A percentile compares a stretch with the other conserved stretches of the same genome.
Conservation (phyloP, 805 yeast genomes). For the Wickerhamomyces chambardii region DNA sequence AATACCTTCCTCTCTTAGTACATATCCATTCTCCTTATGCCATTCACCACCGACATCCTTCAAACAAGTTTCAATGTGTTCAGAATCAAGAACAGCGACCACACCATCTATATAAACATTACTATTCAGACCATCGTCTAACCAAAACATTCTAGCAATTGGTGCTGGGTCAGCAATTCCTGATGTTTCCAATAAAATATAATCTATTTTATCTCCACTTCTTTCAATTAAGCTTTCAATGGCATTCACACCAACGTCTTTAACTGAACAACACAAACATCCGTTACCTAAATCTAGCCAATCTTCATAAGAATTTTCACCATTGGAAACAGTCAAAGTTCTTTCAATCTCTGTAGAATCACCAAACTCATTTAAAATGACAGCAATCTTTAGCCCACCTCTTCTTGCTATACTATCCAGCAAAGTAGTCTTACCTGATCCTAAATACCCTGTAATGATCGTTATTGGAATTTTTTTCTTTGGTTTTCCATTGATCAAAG, state of each 20-base stretch:
- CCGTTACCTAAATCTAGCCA: slow-evolving; percentile 98
- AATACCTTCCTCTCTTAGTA: slow-evolving; percentile 33
- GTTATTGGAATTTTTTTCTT: slow-evolving; percentile 72
- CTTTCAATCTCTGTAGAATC: slow-evolving; percentile 87
- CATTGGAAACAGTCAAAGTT: slow-evolving; percentile 59
- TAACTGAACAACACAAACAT: slow-evolving; percentile 92
- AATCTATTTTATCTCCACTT: slow-evolving; percentile 69
- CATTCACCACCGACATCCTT: slow-evolving; percentile 69
- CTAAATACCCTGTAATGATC: slow-evolving; percentile 89
- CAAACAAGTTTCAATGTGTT: slow-evolving; percentile 54
- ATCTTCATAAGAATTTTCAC: slow-evolving; percentile 59
- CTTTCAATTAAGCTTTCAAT: slow-evolving; percentile 78
- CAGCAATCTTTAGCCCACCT: slow-evolving; percentile 73
- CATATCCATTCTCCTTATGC: slow-evolving; percentile 38
- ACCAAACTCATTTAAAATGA: slow-evolving; percentile 88
- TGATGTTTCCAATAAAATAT: slow-evolving; percentile 88
- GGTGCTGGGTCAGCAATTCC: slow-evolving; percentile 99
- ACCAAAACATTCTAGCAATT: slow-evolving; percentile 95
- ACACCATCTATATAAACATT: slow-evolving; percentile 88
- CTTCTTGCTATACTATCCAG: slow-evolving; percentile 64
- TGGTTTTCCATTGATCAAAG: slow-evolving; percentile 4
- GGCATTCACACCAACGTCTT: slow-evolving; percentile 91
- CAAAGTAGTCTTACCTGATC: slow-evolving; percentile 89
- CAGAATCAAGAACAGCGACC: slow-evolving; percentile 76
- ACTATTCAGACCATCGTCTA: slow-evolving; percentile 81